These are phyloP conservation scores for Ophiostoma himal-ulmi DNA, from an alignment of 2,329 filamentous ascomycete genomes.

Conservation along the genomic window DNA sequence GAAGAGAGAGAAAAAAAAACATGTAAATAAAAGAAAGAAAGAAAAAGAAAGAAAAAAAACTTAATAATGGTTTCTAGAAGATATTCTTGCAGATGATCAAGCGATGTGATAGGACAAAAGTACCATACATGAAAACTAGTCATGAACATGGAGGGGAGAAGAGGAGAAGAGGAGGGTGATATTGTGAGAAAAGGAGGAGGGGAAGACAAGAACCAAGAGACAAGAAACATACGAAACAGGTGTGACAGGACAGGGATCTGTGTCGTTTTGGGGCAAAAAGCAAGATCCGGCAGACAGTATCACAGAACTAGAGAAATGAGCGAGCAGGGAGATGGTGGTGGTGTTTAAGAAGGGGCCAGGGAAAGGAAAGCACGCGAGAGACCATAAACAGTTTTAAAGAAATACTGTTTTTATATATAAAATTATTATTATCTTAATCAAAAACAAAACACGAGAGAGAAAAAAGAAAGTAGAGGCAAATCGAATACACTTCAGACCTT, in stretches of 20 bases:
- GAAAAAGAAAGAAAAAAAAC: neutral
- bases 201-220: neutral
- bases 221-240: neutral
- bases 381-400: neutral
- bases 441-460: neutral
- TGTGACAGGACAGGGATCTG: neutral
- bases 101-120: neutral
- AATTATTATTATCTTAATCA: too few species aligned
- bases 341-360: neutral
- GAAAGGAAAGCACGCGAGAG: neutral
- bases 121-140: neutral
- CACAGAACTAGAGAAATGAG: neutral
- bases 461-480: neutral
- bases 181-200: neutral
- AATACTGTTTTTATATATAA: too few species aligned
- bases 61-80: neutral
- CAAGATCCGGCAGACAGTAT: conserved; percentile 4
- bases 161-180: neutral
- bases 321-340: neutral
- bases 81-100: neutral
- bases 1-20: too few species aligned
- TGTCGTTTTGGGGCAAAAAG: neutral
- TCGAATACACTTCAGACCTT: too few species aligned
- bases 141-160: neutral
- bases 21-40: neutral